Evolutionary conservation across 495 filamentous ascomycete genomes (phyloP).

Genomic region (Penicillium arizonense): DNA sequence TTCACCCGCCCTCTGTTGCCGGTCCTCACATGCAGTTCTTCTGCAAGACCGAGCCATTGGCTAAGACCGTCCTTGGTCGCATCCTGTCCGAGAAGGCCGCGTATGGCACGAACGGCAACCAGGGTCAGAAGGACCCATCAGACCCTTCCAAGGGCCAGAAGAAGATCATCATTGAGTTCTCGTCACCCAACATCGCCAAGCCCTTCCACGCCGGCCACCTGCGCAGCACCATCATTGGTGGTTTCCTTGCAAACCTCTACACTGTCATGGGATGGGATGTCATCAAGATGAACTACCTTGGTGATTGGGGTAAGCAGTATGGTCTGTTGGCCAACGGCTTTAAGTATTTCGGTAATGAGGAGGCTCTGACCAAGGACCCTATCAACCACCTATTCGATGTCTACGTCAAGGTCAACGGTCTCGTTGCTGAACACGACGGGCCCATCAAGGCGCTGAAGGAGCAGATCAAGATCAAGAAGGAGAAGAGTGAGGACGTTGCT

Average conservation of each 20-base stretch:
- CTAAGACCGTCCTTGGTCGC: constrained; percentile 59
- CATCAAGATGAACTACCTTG: constrained; percentile 70
- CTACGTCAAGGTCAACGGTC: constrained; percentile 63
- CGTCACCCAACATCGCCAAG: constrained; percentile 74
- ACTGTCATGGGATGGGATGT: constrained; percentile 72
- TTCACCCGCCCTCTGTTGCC: constrained; percentile 61
- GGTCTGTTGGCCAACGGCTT: constrained; percentile 69
- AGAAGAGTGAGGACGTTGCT: constrained; percentile 46
- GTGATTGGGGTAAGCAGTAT: constrained; percentile 78
- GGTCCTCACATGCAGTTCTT: constrained; percentile 81
- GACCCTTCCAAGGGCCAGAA: constrained; percentile 71
- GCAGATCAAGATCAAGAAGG: constrained; percentile 51
- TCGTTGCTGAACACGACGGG: constrained; percentile 49
- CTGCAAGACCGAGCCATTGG: constrained; percentile 61
- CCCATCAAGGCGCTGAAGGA: constrained; percentile 59
- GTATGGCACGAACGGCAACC: constrained; percentile 65
- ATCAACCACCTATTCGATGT: constrained; percentile 70
- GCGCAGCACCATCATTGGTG: constrained; percentile 74
- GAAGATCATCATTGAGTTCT: constrained; percentile 70
- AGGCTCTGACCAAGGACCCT: constrained; percentile 57
- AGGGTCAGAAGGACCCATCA: constrained; percentile 64
- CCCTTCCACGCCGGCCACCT: constrained; percentile 73
- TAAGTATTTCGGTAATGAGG: constrained; percentile 61
- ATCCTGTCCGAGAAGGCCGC: constrained; percentile 59
- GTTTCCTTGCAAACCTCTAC: constrained; percentile 68